Base-by-base conservation (phyloP, 306 rosid species). In the Cucumis sativus region DNA sequence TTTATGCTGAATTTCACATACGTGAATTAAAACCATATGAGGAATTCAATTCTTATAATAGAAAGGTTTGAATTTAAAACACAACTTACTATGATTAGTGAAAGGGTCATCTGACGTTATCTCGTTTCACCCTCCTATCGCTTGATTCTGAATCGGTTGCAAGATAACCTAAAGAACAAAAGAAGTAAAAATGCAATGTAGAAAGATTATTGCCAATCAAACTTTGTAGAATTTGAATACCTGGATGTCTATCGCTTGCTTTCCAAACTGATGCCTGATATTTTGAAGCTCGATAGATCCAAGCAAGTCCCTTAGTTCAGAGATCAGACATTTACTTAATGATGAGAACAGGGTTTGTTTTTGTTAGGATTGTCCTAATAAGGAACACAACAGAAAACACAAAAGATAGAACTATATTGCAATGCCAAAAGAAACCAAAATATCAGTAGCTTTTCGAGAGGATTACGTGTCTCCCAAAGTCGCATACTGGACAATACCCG, bases 71-170 rank as follows among this genome's bases (percentile, higher is more conserved):
- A 16, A 72, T 52, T 72, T 5, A 51, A 17, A 49, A 47, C 39
- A 47, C 37, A 72, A 21, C 79, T 62, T 15, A 80, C 84, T 77
- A 68, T 33, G 82, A 45, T 20, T 60, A 43, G 66, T 49, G 77
- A 72, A 72, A 52, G 25, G 77, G 18, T 52, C 45, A 77, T 18
- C 74, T 14, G 80, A 61, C 58, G 52, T 89, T 74, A 80, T 82
- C 83, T 83, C 16, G 79, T 78, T 16, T 83, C 80, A 62, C 59
- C 78, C 82, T 85, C 81, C 55, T 12, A 45, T 88, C 89, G 49
- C 86, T 88, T 18, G 97, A 88, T 78, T 91, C 91, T 0, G 98
- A 93, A 73, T 93, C 96, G 74, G 97, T 93, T 64, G 87, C 97
- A 12, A 85, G 79, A 67, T 93, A 93, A 76, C 93, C 96, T 91